These are phyloP conservation scores for Fusarium neocosmosporiellum DNA, from an alignment of 2,329 filamentous ascomycete genomes.

Conservation along the genomic window DNA sequence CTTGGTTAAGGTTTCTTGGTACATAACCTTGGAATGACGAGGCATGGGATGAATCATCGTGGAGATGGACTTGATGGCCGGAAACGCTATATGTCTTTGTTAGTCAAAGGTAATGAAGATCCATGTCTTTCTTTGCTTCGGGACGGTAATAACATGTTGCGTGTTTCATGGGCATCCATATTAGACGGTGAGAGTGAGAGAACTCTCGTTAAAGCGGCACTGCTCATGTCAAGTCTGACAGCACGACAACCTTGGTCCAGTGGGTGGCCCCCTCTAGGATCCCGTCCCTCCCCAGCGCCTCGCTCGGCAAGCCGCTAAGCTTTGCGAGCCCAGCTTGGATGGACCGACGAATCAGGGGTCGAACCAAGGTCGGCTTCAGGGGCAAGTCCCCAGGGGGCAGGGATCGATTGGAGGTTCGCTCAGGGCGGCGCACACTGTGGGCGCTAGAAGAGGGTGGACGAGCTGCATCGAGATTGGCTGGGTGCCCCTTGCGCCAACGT, in stretches of 20 bases:
- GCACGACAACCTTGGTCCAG: not conserved
- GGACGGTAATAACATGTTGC: not conserved
- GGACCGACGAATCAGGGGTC: conserved; percentile 30
- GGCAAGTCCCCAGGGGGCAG: conserved; percentile 25
- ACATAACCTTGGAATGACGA: conserved; percentile 15
- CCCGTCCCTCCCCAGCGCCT: conserved; percentile 37
- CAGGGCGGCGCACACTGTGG: conserved; percentile 23
- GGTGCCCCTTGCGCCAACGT: conserved; percentile 17
- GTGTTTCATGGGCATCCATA: not conserved
- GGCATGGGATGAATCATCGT: not conserved
- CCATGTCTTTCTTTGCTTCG: not conserved
- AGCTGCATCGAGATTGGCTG: conserved; percentile 41
- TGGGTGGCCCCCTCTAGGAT: not conserved
- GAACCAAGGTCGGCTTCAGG: conserved; percentile 36
- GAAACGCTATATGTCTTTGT: not conserved
- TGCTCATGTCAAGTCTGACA: conserved; percentile 1
- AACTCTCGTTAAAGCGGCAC: not conserved
- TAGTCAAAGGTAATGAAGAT: not conserved
- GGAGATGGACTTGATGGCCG: not conserved
- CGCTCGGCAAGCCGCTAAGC: conserved; percentile 39
- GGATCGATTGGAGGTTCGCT: conserved; percentile 3
- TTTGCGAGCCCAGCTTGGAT: conserved; percentile 20
- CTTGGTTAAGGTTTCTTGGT: conserved; percentile 37
- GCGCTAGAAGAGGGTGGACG: conserved; percentile 19
- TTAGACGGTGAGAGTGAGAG: not conserved